A percentile compares a stretch with the other conserved stretches of the same genome.
Conservation (phyloP, 768 basidiomycete genomes). For the Tulasnella sp. region DNA sequence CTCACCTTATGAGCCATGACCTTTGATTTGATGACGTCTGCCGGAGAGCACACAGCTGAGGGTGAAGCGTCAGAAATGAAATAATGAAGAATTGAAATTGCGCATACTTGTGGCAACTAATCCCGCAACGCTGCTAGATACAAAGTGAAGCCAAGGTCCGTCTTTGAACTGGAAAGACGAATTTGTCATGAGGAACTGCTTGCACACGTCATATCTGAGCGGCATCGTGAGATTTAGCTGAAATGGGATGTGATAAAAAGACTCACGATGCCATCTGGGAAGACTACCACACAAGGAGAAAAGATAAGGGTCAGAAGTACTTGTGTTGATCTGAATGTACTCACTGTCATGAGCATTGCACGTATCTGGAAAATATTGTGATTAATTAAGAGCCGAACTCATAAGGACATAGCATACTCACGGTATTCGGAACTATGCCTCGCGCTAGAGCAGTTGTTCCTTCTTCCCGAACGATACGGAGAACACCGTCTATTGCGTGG, state of each 20-base stretch:
- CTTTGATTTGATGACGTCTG: constrained; percentile 17
- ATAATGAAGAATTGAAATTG: not conserved
- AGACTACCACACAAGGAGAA: not conserved
- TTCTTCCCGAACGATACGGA: constrained; percentile 16
- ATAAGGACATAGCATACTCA: not conserved
- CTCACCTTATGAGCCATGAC: constrained; percentile 16
- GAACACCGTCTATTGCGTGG: constrained; percentile 16
- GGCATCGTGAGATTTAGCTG: not conserved
- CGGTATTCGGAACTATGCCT: constrained; percentile 15
- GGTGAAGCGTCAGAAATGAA: not conserved
- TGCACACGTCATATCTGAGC: constrained; percentile 10
- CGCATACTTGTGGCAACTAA: constrained; percentile 15
- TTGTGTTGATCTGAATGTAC: not conserved
- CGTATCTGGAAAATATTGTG: constrained; percentile 8
- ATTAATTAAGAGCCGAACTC: not conserved
- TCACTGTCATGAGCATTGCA: constrained; percentile 17
- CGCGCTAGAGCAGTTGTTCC: constrained; percentile 11
- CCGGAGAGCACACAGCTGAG: constrained; percentile 16
- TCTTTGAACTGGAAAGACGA: constrained; percentile 12
- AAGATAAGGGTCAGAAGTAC: not conserved
- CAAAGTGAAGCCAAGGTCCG: constrained; percentile 14
- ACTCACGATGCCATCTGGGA: constrained; percentile 17
- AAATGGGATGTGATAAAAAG: not conserved
- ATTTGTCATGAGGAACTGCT: constrained; percentile 11
- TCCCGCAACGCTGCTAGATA: constrained; percentile 12